Percentiles rank a stretch among this genome's conserved stretches.
These are phyloP conservation scores for Mycena polygramma DNA, from an alignment of 768 basidiomycete species.

Conservation along the genomic window DNA sequence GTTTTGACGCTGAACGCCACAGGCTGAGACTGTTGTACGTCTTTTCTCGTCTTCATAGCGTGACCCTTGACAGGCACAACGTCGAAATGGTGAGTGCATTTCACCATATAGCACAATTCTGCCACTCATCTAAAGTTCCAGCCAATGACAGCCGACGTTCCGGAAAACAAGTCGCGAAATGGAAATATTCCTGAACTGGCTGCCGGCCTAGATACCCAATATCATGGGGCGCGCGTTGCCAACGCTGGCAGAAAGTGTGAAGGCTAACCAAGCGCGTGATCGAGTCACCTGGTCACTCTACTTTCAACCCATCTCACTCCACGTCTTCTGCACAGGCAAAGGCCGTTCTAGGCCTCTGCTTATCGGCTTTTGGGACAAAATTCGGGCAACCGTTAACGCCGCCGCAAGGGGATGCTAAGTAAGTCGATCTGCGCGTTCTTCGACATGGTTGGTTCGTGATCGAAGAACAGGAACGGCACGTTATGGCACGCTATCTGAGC, in stretches of 20 bases:
- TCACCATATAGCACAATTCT: too few species aligned
- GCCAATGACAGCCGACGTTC: neutral
- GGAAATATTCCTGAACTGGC: too few species aligned
- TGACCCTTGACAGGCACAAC: too few species aligned
- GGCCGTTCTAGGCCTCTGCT: neutral
- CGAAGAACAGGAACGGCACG: neutral
- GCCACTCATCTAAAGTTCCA: too few species aligned
- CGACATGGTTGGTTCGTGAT: conserved; percentile 8
- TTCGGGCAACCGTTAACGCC: neutral
- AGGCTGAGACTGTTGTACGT: too few species aligned
- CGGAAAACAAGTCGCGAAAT: too few species aligned
- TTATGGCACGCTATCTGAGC: conserved; percentile 12
- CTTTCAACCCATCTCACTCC: neutral
- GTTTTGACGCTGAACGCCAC: too few species aligned
- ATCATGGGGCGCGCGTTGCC: neutral
- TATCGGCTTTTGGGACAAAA: neutral
- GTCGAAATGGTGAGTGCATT: too few species aligned
- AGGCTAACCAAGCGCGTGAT: neutral
- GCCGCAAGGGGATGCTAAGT: conserved; percentile 7
- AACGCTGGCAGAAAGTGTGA: neutral
- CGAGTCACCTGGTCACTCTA: neutral
- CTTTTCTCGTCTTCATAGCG: too few species aligned
- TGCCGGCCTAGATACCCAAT: too few species aligned
- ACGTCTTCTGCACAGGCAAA: neutral
- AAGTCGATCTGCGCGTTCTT: neutral